These are phyloP conservation scores for Fusarium mundagurra DNA, from an alignment of 2,329 filamentous ascomycete genomes.

Conservation along the genomic window DNA sequence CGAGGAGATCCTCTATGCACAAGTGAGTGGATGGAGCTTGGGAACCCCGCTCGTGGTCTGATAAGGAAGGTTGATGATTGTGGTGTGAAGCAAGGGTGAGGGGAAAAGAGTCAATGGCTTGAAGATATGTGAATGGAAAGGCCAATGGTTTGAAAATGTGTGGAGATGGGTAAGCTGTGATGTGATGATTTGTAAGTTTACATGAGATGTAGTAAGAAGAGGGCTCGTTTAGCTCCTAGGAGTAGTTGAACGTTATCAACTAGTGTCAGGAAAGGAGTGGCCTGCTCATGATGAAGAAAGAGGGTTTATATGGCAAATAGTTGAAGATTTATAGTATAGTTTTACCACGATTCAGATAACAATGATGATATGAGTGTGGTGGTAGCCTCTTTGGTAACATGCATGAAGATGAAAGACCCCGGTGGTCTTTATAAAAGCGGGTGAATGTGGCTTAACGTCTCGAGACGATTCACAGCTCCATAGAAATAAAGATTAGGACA, in stretches of 20 bases:
- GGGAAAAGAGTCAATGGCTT: neutral
- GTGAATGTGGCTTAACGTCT: neutral
- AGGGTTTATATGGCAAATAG: neutral
- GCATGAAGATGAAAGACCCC: neutral
- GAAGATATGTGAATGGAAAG: neutral
- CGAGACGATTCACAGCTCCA: no score
- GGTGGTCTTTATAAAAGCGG: neutral
- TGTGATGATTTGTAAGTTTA: neutral
- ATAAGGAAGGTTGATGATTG: neutral
- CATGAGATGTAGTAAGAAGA: neutral
- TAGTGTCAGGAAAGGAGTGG: neutral
- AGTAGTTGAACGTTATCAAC: neutral
- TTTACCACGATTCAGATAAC: neutral
- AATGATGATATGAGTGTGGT: neutral
- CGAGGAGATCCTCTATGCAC: neutral
- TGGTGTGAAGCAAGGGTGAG: neutral
- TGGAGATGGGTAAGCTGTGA: neutral
- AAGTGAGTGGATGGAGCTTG: neutral
- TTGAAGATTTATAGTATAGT: rapidly evolving
- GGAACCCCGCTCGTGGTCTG: neutral
- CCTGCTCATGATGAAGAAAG: neutral
- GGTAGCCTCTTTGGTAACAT: neutral
- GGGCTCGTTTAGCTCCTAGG: neutral
- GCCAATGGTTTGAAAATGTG: neutral
- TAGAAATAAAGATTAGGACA: no score